A percentile compares a stretch with the other conserved stretches of the same genome.
Conservation (phyloP, 2,329 filamentous ascomycete species). For the Cordyceps cicadae region DNA sequence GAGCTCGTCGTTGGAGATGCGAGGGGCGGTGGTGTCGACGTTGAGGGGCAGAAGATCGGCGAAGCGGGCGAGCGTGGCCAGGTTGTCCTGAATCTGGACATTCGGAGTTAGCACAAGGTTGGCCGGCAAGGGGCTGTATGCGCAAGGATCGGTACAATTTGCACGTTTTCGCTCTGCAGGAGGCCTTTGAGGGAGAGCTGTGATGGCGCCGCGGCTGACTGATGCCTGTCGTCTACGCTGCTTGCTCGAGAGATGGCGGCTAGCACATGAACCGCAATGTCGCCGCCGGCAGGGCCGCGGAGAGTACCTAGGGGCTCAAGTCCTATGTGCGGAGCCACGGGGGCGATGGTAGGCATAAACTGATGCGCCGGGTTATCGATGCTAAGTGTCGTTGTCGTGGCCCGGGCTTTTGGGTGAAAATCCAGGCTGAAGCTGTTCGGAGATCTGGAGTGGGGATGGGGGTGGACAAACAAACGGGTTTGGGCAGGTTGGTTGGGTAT, state of each 20-base stretch:
- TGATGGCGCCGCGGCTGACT: neutral
- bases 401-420: neutral
- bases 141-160: neutral
- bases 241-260: neutral
- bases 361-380: neutral
- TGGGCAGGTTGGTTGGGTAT: neutral
- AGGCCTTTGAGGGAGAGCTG: conserved; percentile 5
- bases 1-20: neutral
- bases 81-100: neutral
- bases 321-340: neutral
- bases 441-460: neutral
- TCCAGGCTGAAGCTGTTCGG: neutral
- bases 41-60: conserved; percentile 3
- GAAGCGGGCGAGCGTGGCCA: conserved; percentile 1
- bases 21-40: neutral
- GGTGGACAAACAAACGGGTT: neutral
- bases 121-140: too few species aligned
- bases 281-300: neutral
- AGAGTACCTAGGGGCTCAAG: neutral
- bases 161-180: conserved; percentile 6
- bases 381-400: neutral
- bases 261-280: neutral
- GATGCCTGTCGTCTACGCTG: neutral
- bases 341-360: conserved; percentile 5
- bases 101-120: neutral